A percentile compares a stretch with the other conserved stretches of the same genome.
Evolutionary conservation across 495 filamentous ascomycete genomes (phyloP).

Genomic region (Penicillium goetzii): DNA sequence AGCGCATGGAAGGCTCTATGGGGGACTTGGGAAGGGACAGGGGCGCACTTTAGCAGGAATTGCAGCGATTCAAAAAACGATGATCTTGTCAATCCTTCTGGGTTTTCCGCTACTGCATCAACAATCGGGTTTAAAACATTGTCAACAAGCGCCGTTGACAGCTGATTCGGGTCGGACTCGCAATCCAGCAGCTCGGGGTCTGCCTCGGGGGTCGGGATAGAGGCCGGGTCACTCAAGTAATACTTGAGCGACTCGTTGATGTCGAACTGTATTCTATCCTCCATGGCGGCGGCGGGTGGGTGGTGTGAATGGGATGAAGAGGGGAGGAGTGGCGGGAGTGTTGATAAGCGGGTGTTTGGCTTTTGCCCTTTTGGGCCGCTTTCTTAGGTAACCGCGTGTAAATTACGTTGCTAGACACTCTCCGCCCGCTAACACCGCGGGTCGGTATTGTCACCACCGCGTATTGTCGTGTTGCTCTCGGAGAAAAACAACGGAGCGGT

Average conservation of each 20-base stretch:
- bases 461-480: conserved; percentile 19
- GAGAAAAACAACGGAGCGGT: conserved; percentile 26
- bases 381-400: conserved; percentile 20
- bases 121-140: conserved; percentile 87
- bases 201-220: conserved; percentile 84
- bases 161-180: conserved; percentile 85
- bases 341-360: conserved; percentile 37
- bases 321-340: conserved; percentile 25
- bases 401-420: conserved; percentile 13
- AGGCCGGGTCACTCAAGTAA: conserved; percentile 88
- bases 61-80: conserved; percentile 89
- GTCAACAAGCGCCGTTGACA: conserved; percentile 77
- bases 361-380: conserved; percentile 32
- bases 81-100: conserved; percentile 79
- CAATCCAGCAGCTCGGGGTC: conserved; percentile 83
- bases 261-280: conserved; percentile 77
- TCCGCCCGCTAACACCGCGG: conserved; percentile 8
- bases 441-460: conserved; percentile 8
- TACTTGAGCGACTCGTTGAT: conserved; percentile 94
- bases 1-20: conserved; percentile 40
- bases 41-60: conserved; percentile 93
- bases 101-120: conserved; percentile 88
- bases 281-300: conserved; percentile 60
- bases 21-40: conserved; percentile 57
- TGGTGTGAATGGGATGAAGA: conserved; percentile 18